phyloP scores from a whole-genome alignment of 768 basidiomycete species.

The Xerocomellus intermedius region DNA sequence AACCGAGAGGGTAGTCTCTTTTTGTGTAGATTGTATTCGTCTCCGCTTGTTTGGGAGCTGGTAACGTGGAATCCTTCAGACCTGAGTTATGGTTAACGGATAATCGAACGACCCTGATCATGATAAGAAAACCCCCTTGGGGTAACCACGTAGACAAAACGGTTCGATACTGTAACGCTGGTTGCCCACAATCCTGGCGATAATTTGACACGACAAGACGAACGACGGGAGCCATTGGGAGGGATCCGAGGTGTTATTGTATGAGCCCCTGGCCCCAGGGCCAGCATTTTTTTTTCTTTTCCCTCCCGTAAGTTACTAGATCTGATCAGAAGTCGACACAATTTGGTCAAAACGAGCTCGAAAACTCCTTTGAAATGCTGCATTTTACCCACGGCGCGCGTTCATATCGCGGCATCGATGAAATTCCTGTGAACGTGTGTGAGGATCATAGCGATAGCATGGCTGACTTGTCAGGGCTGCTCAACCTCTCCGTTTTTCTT shows the following conservation, averaged over 20 bases:
- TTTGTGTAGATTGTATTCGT: conserved; percentile 12
- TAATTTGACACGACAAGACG: not conserved
- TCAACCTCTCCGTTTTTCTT: not conserved
- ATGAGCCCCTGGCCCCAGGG: not conserved
- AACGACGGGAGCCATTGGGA: no score
- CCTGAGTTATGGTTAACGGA: not conserved
- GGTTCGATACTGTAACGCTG: not conserved
- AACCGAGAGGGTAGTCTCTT: not conserved
- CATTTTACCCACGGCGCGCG: conserved; percentile 21
- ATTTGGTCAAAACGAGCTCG: conserved; percentile 31
- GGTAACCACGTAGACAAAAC: not conserved
- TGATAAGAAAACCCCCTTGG: not conserved
- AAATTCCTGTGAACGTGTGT: conserved; percentile 13
- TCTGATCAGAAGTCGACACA: conserved; percentile 27
- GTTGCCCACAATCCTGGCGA: conserved; percentile 1
- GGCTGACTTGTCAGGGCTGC: not conserved
- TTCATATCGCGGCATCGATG: conserved; percentile 27
- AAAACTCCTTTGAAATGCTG: conserved; percentile 9
- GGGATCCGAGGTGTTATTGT: conserved; percentile 1
- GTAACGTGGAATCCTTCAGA: not conserved
- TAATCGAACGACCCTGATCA: conserved; percentile 11
- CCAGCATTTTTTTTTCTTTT: not conserved
- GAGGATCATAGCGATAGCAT: not conserved
- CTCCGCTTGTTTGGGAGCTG: not conserved
- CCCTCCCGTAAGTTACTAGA: not conserved